These are phyloP conservation scores for Batkoa obscura DNA, from an alignment of 371 early-diverging fungal genomes.

Conservation along the genomic window DNA sequence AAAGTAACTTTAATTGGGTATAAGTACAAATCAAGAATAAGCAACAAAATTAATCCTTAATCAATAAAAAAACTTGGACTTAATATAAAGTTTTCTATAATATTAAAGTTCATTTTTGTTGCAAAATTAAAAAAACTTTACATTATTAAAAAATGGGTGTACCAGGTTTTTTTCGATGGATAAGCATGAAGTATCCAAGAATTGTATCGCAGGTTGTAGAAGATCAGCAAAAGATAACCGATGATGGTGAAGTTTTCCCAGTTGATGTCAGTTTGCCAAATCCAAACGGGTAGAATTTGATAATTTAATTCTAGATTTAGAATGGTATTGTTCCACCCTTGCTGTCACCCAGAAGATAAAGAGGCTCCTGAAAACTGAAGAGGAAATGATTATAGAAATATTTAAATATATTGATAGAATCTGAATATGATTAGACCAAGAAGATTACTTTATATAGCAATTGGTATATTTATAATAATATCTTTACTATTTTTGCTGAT, in stretches of 20 bases:
- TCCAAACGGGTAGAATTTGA: slow-evolving; percentile 90
- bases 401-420: slow-evolving; percentile 91
- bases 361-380: slow-evolving; percentile 81
- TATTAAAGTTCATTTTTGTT: too few species aligned
- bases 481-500: background rate
- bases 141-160: slow-evolving; percentile 40
- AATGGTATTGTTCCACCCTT: slow-evolving; percentile 99
- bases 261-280: slow-evolving; percentile 82
- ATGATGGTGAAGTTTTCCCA: slow-evolving; percentile 56
- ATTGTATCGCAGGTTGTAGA: slow-evolving; percentile 61
- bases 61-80: background rate
- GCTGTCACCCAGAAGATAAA: slow-evolving; percentile 89
- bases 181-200: slow-evolving; percentile 88
- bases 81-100: too few species aligned
- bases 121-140: too few species aligned
- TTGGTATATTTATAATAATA: slow-evolving; percentile 28
- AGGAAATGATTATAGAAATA: slow-evolving; percentile 86
- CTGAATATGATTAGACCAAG: slow-evolving; percentile 78
- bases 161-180: slow-evolving; percentile 62
- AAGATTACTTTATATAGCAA: slow-evolving; percentile 91
- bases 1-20: too few species aligned
- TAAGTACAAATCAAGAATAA: too few species aligned
- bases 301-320: slow-evolving; percentile 97
- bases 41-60: too few species aligned
- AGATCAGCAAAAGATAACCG: slow-evolving; percentile 46